Evolutionary conservation across 192 early-diverging fungal species (phyloP).

Genomic region (Coemansia erecta): DNA sequence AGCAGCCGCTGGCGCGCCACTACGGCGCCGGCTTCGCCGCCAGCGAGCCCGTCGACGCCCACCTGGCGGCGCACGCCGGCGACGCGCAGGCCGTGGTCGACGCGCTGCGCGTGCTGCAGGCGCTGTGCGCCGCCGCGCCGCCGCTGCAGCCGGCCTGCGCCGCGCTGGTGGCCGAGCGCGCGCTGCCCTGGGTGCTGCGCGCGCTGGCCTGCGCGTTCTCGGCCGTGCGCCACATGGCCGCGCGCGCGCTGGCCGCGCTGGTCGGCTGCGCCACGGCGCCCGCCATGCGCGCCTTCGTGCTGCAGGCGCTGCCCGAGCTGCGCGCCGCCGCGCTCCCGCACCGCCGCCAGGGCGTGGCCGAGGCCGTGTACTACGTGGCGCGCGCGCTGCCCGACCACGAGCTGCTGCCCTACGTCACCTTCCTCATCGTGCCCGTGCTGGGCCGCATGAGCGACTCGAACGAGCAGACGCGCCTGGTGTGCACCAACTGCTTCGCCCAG

Average conservation of each 20-base stretch:
- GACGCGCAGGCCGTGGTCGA: slow-evolving; percentile 71
- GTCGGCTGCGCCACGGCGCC: slow-evolving; percentile 63
- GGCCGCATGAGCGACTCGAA: slow-evolving; percentile 96
- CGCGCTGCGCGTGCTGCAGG: slow-evolving; percentile 67
- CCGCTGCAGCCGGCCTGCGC: slow-evolving; percentile 57
- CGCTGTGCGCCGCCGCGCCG: slow-evolving; percentile 54
- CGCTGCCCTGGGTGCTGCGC: slow-evolving; percentile 66
- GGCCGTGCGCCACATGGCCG: slow-evolving; percentile 74
- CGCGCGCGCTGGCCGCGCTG: slow-evolving; percentile 74
- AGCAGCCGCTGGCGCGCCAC: slow-evolving; percentile 19
- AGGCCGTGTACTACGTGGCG: slow-evolving; percentile 80
- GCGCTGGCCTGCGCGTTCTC: slow-evolving; percentile 67
- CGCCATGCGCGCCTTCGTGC: slow-evolving; percentile 82
- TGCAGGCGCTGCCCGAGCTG: slow-evolving; percentile 70
- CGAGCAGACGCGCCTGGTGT: slow-evolving; percentile 83
- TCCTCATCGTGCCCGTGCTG: slow-evolving; percentile 93
- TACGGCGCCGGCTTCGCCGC: slow-evolving; percentile 14
- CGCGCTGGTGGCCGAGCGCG: slow-evolving; percentile 31
- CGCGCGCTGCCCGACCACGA: slow-evolving; percentile 74
- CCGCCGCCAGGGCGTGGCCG: slow-evolving; percentile 85
- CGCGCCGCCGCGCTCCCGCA: slow-evolving; percentile 65
- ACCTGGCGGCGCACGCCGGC: slow-evolving; percentile 6
- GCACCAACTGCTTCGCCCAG: slow-evolving; percentile 93
- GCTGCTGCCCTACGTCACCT: slow-evolving; percentile 96
- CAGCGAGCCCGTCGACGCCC: slow-evolving; percentile 11